phyloP scores from a whole-genome alignment of 768 basidiomycete genomes.

The Coprinopsis marcescibilis region DNA sequence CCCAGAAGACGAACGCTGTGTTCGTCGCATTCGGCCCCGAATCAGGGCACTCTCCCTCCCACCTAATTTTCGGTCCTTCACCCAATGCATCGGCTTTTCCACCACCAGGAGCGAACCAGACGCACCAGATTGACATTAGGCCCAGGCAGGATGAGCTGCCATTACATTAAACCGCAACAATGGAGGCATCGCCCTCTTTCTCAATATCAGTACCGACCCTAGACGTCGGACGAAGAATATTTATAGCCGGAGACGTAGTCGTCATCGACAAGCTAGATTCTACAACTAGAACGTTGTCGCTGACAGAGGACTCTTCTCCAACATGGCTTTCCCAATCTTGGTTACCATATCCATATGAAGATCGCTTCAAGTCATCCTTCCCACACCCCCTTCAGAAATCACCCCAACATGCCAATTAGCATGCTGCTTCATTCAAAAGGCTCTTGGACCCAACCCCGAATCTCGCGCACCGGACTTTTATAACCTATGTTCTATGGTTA shows the following conservation, averaged over 20 bases:
- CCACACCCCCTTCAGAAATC: not conserved
- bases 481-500: not conserved
- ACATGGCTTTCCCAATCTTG: not conserved
- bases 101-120: conserved; percentile 10
- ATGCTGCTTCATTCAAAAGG: not conserved
- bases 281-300: conserved; percentile 1
- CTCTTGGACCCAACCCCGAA: not conserved
- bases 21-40: conserved; percentile 24
- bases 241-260: conserved; percentile 3
- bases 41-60: conserved; percentile 16
- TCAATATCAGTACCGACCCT: not conserved
- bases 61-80: conserved; percentile 12
- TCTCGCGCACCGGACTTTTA: not conserved
- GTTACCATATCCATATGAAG: not conserved
- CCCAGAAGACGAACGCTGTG: conserved; percentile 24
- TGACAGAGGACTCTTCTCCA: conserved; percentile 5
- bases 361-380: not conserved
- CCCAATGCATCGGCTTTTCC: conserved; percentile 5
- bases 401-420: not conserved
- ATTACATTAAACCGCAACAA: not conserved
- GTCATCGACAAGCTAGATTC: conserved; percentile 4
- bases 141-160: conserved; percentile 1
- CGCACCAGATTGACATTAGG: conserved; percentile 5
- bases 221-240: not conserved
- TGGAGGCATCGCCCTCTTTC: not conserved